phyloP scores from a whole-genome alignment of 2,329 filamentous ascomycete species.

The Nothomitra cinnamomea region DNA sequence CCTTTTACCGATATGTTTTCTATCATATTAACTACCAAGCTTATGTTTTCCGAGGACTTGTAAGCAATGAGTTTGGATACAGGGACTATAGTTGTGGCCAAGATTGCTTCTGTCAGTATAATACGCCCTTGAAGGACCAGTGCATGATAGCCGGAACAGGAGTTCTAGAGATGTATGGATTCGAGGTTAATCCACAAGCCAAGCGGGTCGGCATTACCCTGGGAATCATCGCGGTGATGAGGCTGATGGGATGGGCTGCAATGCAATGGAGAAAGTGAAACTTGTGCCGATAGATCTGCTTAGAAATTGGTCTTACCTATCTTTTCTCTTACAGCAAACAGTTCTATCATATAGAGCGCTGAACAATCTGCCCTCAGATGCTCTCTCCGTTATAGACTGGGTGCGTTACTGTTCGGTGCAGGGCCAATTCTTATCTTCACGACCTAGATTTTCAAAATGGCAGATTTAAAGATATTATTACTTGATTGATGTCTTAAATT shows the following conservation, averaged over 20 bases:
- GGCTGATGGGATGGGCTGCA: background rate
- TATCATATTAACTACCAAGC: slow-evolving; percentile 68
- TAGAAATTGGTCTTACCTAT: too few relatives aligned
- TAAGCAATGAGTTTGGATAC: slow-evolving; percentile 67
- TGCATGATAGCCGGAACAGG: slow-evolving; percentile 56
- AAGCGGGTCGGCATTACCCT: background rate
- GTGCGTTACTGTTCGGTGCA: too few relatives aligned
- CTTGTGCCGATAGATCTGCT: too few relatives aligned
- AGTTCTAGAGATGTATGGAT: slow-evolving; percentile 33
- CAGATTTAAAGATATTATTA: too few relatives aligned
- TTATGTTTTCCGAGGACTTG: slow-evolving; percentile 84
- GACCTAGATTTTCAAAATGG: too few relatives aligned
- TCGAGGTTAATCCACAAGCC: background rate
- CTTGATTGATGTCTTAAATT: too few relatives aligned
- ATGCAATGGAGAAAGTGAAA: too few relatives aligned
- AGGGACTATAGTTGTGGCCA: slow-evolving; percentile 45
- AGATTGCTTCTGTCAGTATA: slow-evolving; percentile 54
- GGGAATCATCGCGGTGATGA: background rate
- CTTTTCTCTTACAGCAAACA: too few relatives aligned
- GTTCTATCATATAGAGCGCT: too few relatives aligned
- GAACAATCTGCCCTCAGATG: too few relatives aligned
- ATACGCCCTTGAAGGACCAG: slow-evolving; percentile 39
- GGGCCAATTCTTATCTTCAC: too few relatives aligned
- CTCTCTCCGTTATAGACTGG: too few relatives aligned
- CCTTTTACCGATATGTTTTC: slow-evolving; percentile 74